These are phyloP conservation scores for Trichosanthes cucumerina DNA, from an alignment of 306 rosid species.

Conservation along the genomic window DNA sequence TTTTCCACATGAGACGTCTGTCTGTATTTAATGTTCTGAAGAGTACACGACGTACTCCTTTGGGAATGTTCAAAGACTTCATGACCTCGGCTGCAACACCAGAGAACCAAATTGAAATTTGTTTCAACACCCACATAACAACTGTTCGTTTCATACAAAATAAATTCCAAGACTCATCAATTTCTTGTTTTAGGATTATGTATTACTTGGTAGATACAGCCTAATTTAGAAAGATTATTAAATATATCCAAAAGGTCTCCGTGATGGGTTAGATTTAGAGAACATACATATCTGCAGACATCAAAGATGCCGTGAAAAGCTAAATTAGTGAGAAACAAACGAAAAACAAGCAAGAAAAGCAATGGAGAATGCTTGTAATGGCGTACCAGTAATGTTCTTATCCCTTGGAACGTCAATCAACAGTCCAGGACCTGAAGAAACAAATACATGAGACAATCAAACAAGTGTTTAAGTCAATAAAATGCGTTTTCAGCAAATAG, in stretches of 20 bases:
- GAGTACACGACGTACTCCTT: constrained; percentile 22
- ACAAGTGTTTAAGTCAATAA: neutral
- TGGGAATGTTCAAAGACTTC: constrained; percentile 22
- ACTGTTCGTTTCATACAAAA: neutral
- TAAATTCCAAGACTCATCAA: neutral
- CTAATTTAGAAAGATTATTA: neutral
- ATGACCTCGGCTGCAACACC: constrained; percentile 22
- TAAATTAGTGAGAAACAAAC: constrained; percentile 3
- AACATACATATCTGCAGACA: neutral
- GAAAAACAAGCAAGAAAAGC: neutral
- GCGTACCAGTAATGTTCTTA: constrained; percentile 57
- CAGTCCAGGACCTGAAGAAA: constrained; percentile 45
- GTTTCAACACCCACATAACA: neutral
- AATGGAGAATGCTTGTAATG: neutral
- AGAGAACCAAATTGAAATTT: neutral
- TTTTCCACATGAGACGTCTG: constrained; percentile 65
- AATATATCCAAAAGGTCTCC: neutral
- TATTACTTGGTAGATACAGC: neutral
- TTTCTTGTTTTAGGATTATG: neutral
- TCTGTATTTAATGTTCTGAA: constrained; percentile 20
- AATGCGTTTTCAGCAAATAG: neutral
- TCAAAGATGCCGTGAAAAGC: neutral
- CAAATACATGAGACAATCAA: neutral
- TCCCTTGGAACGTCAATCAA: constrained; percentile 63
- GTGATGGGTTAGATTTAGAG: neutral